phyloP scores from a whole-genome alignment of 208 protist genomes.

The Zelonia costaricensis region DNA sequence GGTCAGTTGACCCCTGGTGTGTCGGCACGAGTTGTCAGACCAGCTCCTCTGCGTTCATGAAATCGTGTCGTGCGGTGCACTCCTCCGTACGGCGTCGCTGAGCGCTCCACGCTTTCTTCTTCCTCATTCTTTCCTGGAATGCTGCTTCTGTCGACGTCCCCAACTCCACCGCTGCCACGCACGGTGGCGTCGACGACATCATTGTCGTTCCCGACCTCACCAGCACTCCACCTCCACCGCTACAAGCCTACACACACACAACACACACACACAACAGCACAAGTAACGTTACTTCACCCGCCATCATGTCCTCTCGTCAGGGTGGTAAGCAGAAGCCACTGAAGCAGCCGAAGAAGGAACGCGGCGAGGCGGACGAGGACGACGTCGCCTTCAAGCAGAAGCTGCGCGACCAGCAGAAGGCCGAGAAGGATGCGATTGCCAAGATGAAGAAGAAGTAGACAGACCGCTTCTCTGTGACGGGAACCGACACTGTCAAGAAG shows the following conservation, averaged over 20 bases:
- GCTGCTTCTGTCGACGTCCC: neutral
- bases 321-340: slow-evolving; percentile 91
- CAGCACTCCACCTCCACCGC: neutral
- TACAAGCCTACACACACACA: neutral
- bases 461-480: neutral
- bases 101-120: too few species aligned
- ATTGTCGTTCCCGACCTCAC: neutral
- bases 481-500: too few species aligned
- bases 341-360: slow-evolving; percentile 88
- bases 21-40: too few species aligned
- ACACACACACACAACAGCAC: too few species aligned
- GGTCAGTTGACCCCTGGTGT: too few species aligned
- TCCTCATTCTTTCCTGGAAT: too few species aligned
- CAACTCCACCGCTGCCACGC: too few species aligned
- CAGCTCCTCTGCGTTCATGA: too few species aligned
- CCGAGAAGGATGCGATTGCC: slow-evolving; percentile 86
- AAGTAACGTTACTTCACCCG: too few species aligned
- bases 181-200: too few species aligned
- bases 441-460: slow-evolving; percentile 82
- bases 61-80: too few species aligned
- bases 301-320: slow-evolving; percentile 83
- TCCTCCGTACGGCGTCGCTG: too few species aligned
- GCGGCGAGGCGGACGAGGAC: slow-evolving; percentile 62
- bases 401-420: slow-evolving; percentile 82
- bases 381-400: slow-evolving; percentile 79